Conservation (phyloP, 108 stramenopile genomes). For the Cyclotella distinguenda region DNA sequence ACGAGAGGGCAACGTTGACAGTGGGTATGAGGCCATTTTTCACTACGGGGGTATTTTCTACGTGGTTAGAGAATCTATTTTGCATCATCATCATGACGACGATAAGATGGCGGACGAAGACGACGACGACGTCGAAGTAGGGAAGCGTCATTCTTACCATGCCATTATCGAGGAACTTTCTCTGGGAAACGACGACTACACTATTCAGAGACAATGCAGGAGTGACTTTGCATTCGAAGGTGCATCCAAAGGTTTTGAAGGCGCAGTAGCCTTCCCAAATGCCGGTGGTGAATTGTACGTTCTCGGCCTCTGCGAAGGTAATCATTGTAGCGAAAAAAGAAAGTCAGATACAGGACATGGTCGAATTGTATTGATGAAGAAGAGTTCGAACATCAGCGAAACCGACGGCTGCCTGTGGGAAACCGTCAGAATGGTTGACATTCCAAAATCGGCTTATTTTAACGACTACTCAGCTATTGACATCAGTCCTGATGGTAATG, state of each 20-base stretch:
- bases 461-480: slow-evolving; percentile 73
- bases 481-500: slow-evolving; percentile 45
- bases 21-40: slow-evolving; percentile 72
- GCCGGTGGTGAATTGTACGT: slow-evolving; percentile 47
- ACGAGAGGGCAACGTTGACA: slow-evolving; percentile 50
- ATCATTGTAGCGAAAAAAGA: slow-evolving; percentile 60
- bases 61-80: slow-evolving; percentile 63
- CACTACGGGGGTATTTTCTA: slow-evolving; percentile 56
- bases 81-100: slow-evolving; percentile 27
- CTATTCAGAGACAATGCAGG: slow-evolving; percentile 38
- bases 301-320: slow-evolving; percentile 77
- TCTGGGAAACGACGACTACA: slow-evolving; percentile 43
- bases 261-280: slow-evolving; percentile 54
- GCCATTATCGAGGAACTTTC: slow-evolving; percentile 51
- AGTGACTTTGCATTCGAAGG: slow-evolving; percentile 66
- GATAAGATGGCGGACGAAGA: background rate
- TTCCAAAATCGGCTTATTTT: slow-evolving; percentile 60
- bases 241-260: slow-evolving; percentile 76
- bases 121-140: slow-evolving; percentile 4
- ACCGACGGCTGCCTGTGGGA: slow-evolving; percentile 54
- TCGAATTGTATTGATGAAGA: slow-evolving; percentile 60
- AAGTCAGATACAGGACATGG: slow-evolving; percentile 68
- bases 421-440: slow-evolving; percentile 45
- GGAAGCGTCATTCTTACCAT: slow-evolving; percentile 34
- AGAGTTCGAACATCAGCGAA: slow-evolving; percentile 10